A percentile compares a stretch with the other conserved stretches of the same genome.
Evolutionary conservation across 2,329 filamentous ascomycete genomes (phyloP).

Genomic region (Penicillium sp.): DNA sequence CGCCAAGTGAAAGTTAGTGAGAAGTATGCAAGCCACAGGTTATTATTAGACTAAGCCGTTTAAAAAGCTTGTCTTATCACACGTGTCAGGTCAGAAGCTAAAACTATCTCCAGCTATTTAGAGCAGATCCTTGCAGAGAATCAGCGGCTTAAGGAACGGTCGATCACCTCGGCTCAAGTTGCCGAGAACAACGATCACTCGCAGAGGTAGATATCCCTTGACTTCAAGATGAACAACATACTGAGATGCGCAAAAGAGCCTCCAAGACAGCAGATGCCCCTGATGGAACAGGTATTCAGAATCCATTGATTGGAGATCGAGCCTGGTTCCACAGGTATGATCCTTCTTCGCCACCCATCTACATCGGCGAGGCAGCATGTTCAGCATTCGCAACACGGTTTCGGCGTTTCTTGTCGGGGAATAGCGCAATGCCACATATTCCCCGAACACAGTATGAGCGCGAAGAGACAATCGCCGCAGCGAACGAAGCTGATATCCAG

Average conservation of each 20-base stretch:
- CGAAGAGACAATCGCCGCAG: conserved; percentile 30
- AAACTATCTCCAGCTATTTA: conserved; percentile 27
- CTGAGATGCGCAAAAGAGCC: not conserved
- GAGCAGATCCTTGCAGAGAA: conserved; percentile 35
- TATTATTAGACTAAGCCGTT: not conserved
- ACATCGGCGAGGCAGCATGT: conserved; percentile 40
- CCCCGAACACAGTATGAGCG: conserved; percentile 34
- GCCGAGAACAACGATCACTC: conserved; percentile 21
- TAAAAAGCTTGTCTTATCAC: not conserved
- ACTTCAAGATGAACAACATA: not conserved
- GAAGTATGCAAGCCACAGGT: conserved; percentile 24
- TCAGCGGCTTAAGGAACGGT: conserved; percentile 31
- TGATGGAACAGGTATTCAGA: conserved; percentile 32
- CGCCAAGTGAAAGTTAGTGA: conserved; percentile 43
- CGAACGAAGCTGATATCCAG: conserved; percentile 28
- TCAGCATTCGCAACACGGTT: conserved; percentile 42
- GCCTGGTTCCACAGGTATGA: conserved; percentile 39
- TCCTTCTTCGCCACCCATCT: conserved; percentile 36
- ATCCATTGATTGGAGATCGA: conserved; percentile 35
- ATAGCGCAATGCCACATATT: conserved; percentile 33
- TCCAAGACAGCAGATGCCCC: conserved; percentile 22
- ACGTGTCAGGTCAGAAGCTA: not conserved
- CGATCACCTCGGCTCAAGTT: conserved; percentile 25
- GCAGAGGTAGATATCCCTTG: conserved; percentile 10
- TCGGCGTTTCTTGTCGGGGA: conserved; percentile 35